Base-by-base conservation (phyloP, 2,329 filamentous ascomycete genomes). In the Clarireedia paspali region DNA sequence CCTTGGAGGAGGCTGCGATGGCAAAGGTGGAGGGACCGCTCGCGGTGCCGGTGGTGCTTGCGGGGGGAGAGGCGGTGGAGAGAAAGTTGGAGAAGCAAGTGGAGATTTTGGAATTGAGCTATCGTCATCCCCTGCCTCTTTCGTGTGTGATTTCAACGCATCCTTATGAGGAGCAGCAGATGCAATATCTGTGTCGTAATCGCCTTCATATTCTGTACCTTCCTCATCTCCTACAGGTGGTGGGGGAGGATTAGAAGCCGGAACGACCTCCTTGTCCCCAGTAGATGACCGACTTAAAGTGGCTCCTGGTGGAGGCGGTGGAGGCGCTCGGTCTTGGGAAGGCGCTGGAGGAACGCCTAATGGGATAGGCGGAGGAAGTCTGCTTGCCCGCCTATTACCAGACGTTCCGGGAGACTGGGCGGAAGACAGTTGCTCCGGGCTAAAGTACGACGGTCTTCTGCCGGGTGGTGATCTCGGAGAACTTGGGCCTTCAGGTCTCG, bases 111-210 rank as follows among this genome's bases (percentile, higher is more conserved):
- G 61, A 36, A 84, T 73, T 3, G 80, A 80, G 42, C 76, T 81
- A 56, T 87, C 84, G 59, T 95, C 90, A 53, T 88, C 68, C 67
- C 88, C 95, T 6, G 86, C 82, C 47, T 92, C 89, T 53, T 87
- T 82, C 6, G 80, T 82, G 70, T 95, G 90, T 7, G 89, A 76
- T 70, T 92, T 95, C 59, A 97, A 72, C 0, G 92, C 91, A 73
- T 96, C 92, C 72, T 95, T 96, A 71, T 96, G 90, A 55, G 88
- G 89, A n/a, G 83, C 90, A 9, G 89, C 87, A n/a, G 91, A 89
- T 1, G 88, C 91, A 68, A 97, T 97, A 69, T 97, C 94, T 6
- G 94, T 97, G 65, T 97, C 94, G 69, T 97, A 97, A 68, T 97
- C 94, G 6, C 92, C 94, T 68, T 99, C 94, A 67, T 97, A 97